Percentiles rank a stretch among this genome's conserved stretches.
These are phyloP conservation scores for Salicornia ramosissima DNA, from an alignment of 148 eudicot species.

Conservation along the genomic window DNA sequence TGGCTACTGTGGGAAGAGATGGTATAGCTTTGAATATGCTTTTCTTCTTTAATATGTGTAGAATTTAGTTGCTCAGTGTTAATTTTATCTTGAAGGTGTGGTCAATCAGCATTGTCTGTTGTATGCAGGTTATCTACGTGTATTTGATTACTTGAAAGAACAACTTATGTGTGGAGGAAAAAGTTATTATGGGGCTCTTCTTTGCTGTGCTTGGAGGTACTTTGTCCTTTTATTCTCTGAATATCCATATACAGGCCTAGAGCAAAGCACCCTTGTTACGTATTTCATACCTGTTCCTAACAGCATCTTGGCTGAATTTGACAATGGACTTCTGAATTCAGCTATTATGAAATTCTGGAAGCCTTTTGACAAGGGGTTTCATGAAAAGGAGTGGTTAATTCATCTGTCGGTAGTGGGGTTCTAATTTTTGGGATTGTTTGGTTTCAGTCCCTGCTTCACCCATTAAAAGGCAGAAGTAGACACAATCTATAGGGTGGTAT, in stretches of 20 bases:
- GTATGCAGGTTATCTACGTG: conserved; percentile 59
- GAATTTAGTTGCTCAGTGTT: conserved; percentile 7
- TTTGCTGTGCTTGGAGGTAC: conserved; percentile 88
- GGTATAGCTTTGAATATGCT: conserved; percentile 38
- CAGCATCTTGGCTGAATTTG: background rate
- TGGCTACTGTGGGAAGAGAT: conserved; percentile 85
- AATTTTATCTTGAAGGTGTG: background rate
- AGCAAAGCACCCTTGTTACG: background rate
- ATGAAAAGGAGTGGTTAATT: background rate
- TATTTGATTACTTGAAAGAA: conserved; percentile 64
- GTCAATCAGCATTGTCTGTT: conserved; percentile 15
- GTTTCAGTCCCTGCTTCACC: background rate
- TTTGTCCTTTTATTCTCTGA: background rate
- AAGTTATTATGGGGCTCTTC: conserved; percentile 77
- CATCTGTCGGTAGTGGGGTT: background rate
- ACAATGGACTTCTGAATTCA: background rate
- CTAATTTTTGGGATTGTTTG: background rate
- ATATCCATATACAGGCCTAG: background rate
- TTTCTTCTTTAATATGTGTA: background rate
- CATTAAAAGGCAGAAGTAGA: background rate
- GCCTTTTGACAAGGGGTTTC: background rate
- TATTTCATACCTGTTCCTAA: background rate
- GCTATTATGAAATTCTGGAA: background rate
- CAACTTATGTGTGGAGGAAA: conserved; percentile 78
- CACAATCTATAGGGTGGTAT: background rate